Base-by-base conservation (phyloP, 192 early-diverging fungal species). In the Geosiphon pyriformis region DNA sequence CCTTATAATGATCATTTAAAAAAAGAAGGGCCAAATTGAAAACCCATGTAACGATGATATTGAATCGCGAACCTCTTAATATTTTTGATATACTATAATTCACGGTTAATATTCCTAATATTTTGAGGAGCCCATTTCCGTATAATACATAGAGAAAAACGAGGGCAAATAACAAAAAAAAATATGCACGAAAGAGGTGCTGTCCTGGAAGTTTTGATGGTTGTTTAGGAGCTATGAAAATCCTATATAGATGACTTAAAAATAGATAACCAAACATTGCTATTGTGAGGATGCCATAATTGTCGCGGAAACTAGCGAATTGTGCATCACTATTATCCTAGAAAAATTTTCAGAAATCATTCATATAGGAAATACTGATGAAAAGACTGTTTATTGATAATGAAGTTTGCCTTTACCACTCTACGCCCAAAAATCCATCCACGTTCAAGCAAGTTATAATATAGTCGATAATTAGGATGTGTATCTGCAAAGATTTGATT, bases 1-100 rank as follows among this genome's bases (percentile, higher is more conserved):
- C 95, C 26, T 78, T 58, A 67, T 84, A 91, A 10, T 66, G 64
- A 70, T 94, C 88, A 68, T 93, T 96, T 23, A 75, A 25, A 75
- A 95, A 95, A 15, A 98, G 72, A 52, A 96, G 74, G 1, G 67
- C 79, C 31, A 98, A 46, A 61, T 88, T 93, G 68, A 87, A 95
- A 6, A 79, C 72, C 96, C 96, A 98, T 15, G 88, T 84, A 12
- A 91, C 50, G 1, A 76, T 50, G 0, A 92, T 91, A 33, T 83
- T 88, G 72, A 74, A 72, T 17, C 67, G 65, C 1, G 77, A 77
- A 0, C 82, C 79, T 54, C 81, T 78, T 15, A 84, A 61, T 7
- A 64, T 1, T 31, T 78, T 82, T 3, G 87, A 81, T 1, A 94
- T 77, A 3, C 70, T 46, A 74, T 85, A 98, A 73, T 90, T 95